Percentiles rank a stretch among this genome's conserved stretches.
Evolutionary conservation across 805 yeast genomes (phyloP).

Genomic region (Saccharomycopsis vini): DNA sequence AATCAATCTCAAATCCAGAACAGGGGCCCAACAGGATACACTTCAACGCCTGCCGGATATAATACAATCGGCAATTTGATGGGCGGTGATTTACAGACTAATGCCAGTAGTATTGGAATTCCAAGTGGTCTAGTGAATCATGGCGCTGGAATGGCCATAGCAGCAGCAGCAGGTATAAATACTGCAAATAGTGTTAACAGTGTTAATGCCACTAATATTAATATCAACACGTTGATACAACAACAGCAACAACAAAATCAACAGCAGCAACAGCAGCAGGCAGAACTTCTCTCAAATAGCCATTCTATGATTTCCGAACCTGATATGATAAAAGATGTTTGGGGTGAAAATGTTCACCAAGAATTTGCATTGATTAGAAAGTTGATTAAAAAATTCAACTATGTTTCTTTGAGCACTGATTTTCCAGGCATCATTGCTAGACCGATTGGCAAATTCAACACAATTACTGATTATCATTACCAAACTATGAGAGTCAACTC

Average conservation of each 20-base stretch:
- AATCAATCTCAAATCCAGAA: not conserved
- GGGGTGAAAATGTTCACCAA: slow-evolving; percentile 59
- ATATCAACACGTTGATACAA: slow-evolving; percentile 10
- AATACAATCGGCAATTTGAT: not conserved
- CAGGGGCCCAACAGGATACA: not conserved
- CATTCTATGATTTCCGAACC: slow-evolving; percentile 12
- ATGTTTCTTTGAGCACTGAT: slow-evolving; percentile 74
- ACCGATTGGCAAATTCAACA: slow-evolving; percentile 88
- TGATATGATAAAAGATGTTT: slow-evolving; percentile 51
- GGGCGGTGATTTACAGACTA: not conserved
- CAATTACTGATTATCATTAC: slow-evolving; percentile 88
- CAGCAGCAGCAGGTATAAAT: slow-evolving; percentile 2
- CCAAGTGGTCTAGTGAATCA: slow-evolving; percentile 6
- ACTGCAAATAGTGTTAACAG: not conserved
- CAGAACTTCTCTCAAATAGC: not conserved
- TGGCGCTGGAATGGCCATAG: slow-evolving; percentile 1
- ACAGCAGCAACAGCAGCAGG: slow-evolving; percentile 18
- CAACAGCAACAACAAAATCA: slow-evolving; percentile 19
- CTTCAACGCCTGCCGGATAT: not conserved
- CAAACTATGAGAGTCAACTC: slow-evolving; percentile 90
- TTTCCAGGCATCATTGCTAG: slow-evolving; percentile 95
- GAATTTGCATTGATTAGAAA: slow-evolving; percentile 58
- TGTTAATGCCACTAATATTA: not conserved
- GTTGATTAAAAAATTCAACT: slow-evolving; percentile 46
- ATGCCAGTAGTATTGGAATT: slow-evolving; percentile 1